A percentile compares a stretch with the other conserved stretches of the same genome.
These are phyloP conservation scores for Kodamaea anthophila DNA, from an alignment of 1,139 yeast genomes.

Conservation along the genomic window DNA sequence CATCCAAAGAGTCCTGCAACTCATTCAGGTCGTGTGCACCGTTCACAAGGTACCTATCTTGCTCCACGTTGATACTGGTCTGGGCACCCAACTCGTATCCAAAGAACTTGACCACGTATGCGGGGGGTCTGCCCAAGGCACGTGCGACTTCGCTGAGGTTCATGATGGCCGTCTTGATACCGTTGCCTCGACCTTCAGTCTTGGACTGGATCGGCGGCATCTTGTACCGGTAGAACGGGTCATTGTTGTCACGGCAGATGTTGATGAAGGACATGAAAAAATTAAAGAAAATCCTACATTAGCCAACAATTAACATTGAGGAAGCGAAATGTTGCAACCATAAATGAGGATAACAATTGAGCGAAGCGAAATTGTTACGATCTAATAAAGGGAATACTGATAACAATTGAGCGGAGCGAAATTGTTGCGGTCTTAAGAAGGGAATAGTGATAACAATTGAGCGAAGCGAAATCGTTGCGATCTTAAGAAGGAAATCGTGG, in stretches of 20 bases:
- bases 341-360: too few species aligned
- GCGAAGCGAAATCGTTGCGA: too few species aligned
- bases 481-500: too few species aligned
- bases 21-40: slow-evolving; percentile 91
- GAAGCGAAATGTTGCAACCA: too few species aligned
- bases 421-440: too few species aligned
- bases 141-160: slow-evolving; percentile 92
- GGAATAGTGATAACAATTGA: too few species aligned
- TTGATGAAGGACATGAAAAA: slow-evolving; percentile 73
- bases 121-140: slow-evolving; percentile 88
- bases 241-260: slow-evolving; percentile 95
- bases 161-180: slow-evolving; percentile 92
- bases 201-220: slow-evolving; percentile 98
- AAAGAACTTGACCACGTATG: slow-evolving; percentile 87
- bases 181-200: slow-evolving; percentile 98
- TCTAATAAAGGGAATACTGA: too few species aligned
- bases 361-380: too few species aligned
- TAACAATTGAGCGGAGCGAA: too few species aligned
- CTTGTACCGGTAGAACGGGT: slow-evolving; percentile 98
- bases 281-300: too few species aligned
- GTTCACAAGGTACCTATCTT: slow-evolving; percentile 86
- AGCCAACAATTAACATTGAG: too few species aligned
- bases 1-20: slow-evolving; percentile 91
- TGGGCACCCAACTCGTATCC: slow-evolving; percentile 98
- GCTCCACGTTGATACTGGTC: slow-evolving; percentile 71